These are phyloP conservation scores for Marchantia polymorpha DNA, from an alignment of 225 moss, liverwort and hornwort genomes.

Conservation along the genomic window DNA sequence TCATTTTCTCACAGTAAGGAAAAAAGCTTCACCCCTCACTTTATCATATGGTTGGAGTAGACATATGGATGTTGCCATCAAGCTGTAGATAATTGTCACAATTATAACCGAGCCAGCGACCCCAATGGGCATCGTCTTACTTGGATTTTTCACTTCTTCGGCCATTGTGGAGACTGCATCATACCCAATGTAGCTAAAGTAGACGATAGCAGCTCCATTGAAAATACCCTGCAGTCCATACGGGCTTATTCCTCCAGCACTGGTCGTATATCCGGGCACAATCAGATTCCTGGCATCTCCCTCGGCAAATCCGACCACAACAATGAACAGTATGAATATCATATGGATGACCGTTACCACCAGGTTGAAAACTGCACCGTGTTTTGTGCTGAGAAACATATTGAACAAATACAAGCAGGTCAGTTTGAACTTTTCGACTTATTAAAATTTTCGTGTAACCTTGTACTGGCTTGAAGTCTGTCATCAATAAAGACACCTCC, in stretches of 20 bases:
- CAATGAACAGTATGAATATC: constrained; percentile 72
- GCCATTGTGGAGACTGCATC: constrained; percentile 56
- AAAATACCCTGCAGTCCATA: constrained; percentile 58
- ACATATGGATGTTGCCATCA: constrained; percentile 45
- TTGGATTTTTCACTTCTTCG: constrained; percentile 50
- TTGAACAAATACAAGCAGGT: neutral
- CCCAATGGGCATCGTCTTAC: constrained; percentile 44
- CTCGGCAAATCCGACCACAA: constrained; percentile 68
- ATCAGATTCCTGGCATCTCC: constrained; percentile 62
- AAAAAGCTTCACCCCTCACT: neutral
- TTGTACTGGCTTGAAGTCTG: neutral
- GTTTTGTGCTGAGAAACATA: constrained; percentile 65
- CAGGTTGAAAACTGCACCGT: constrained; percentile 69
- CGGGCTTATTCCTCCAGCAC: constrained; percentile 70
- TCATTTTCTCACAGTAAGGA: too few relatives aligned
- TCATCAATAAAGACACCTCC: neutral
- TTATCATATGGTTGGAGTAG: constrained; percentile 46
- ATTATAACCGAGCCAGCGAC: constrained; percentile 49
- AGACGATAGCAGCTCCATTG: constrained; percentile 50
- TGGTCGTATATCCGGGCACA: constrained; percentile 45
- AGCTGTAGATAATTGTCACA: constrained; percentile 44
- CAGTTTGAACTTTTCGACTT: neutral
- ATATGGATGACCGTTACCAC: constrained; percentile 78
- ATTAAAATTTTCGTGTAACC: neutral
- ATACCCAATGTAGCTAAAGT: constrained; percentile 58